phyloP scores from a whole-genome alignment of 345 rosid species.

The Dimocarpus longan region DNA sequence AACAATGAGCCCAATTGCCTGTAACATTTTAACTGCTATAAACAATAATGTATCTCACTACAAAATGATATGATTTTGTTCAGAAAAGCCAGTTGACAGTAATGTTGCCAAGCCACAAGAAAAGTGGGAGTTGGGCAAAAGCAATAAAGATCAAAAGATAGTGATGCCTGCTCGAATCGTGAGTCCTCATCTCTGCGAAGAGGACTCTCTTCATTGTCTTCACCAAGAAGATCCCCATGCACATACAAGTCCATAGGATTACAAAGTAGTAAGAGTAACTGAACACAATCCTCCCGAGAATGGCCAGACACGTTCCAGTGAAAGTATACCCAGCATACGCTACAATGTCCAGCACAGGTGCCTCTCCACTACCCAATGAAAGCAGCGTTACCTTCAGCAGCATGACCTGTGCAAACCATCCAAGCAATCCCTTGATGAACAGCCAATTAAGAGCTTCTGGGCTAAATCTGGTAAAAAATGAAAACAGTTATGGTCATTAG shows the following conservation, averaged over 20 bases:
- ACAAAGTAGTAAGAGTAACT: slow-evolving; percentile 73
- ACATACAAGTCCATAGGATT: slow-evolving; percentile 83
- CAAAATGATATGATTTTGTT: slow-evolving; percentile 24
- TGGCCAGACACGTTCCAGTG: slow-evolving; percentile 71
- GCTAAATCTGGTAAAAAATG: slow-evolving; percentile 59
- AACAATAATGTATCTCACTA: slow-evolving; percentile 33
- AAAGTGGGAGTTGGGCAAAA: slow-evolving; percentile 84
- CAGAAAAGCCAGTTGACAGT: slow-evolving; percentile 84
- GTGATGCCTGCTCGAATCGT: slow-evolving; percentile 90
- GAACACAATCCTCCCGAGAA: slow-evolving; percentile 70
- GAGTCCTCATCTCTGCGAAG: slow-evolving; percentile 84
- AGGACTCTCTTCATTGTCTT: slow-evolving; percentile 97
- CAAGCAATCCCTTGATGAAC: slow-evolving; percentile 84
- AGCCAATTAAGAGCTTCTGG: slow-evolving; percentile 93
- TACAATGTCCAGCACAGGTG: slow-evolving; percentile 83
- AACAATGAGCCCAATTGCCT: slow-evolving; percentile 7
- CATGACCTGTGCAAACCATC: slow-evolving; percentile 84
- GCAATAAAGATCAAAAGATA: slow-evolving; percentile 85
- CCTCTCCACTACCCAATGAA: slow-evolving; percentile 89
- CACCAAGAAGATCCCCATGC: slow-evolving; percentile 86
- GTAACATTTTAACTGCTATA: slow-evolving; percentile 5
- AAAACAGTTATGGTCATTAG: background rate
- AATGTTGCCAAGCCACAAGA: slow-evolving; percentile 92
- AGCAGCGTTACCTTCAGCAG: slow-evolving; percentile 80
- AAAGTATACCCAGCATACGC: slow-evolving; percentile 91